These are phyloP conservation scores for Lactifluus pinguis DNA, from an alignment of 768 basidiomycete species.

Conservation along the genomic window DNA sequence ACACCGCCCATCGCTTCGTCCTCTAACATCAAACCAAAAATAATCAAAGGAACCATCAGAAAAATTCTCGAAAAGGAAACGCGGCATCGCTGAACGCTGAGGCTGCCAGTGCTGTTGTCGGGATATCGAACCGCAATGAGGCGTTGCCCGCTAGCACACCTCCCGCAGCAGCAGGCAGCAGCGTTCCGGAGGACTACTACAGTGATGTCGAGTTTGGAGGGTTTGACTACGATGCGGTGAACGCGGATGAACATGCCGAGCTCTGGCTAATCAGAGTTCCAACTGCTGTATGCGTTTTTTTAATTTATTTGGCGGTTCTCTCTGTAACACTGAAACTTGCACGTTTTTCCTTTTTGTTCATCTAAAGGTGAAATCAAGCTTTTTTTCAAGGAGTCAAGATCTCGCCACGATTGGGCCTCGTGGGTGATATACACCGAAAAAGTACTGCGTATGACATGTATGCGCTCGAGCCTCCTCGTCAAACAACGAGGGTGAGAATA, in stretches of 20 bases:
- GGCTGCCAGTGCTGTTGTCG: not conserved
- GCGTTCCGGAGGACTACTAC: not conserved
- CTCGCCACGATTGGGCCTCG: not conserved
- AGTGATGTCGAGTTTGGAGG: slow-evolving; percentile 17
- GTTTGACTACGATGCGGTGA: slow-evolving; percentile 18
- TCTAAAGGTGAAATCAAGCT: slow-evolving; percentile 8
- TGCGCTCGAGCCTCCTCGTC: not conserved
- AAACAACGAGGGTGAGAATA: not conserved
- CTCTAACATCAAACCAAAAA: not conserved
- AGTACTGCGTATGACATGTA: slow-evolving; percentile 12
- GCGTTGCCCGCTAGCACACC: not conserved
- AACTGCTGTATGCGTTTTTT: slow-evolving; percentile 2
- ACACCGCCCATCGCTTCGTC: too few species aligned
- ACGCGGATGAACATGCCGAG: slow-evolving; percentile 13
- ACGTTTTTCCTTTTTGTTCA: not conserved
- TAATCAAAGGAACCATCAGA: not conserved
- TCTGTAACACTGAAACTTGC: too few species aligned
- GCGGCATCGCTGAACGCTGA: not conserved
- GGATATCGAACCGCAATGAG: not conserved
- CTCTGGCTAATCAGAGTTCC: slow-evolving; percentile 19
- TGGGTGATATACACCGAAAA: slow-evolving; percentile 13
- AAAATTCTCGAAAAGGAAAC: not conserved
- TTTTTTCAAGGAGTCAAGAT: slow-evolving; percentile 4
- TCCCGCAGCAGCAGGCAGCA: not conserved
- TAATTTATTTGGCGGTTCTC: not conserved